A percentile compares a stretch with the other conserved stretches of the same genome.
These are phyloP conservation scores for Poa pratensis DNA, from an alignment of 176 grass and related monocot species.

Conservation along the genomic window DNA sequence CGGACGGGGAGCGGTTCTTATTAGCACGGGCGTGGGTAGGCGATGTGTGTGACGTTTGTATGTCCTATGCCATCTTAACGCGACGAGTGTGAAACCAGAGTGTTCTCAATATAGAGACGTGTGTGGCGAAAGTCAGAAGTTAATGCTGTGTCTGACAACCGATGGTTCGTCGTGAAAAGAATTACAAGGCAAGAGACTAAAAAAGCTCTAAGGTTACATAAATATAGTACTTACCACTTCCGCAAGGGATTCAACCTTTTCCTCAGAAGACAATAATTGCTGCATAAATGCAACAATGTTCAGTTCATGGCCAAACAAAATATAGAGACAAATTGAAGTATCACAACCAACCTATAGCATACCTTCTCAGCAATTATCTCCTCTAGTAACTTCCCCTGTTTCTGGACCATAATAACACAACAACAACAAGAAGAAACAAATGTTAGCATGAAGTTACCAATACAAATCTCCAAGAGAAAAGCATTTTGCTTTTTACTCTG, in stretches of 20 bases:
- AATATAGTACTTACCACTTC: constrained; percentile 49
- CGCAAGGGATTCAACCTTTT: constrained; percentile 51
- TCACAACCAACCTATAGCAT: constrained; percentile 50
- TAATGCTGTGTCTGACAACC: too few species aligned
- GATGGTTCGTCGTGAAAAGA: too few species aligned
- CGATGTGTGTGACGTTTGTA: too few species aligned
- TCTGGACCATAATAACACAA: constrained; percentile 51
- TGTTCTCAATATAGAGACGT: too few species aligned
- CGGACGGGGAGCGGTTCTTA: too few species aligned
- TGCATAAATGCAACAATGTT: constrained; percentile 47
- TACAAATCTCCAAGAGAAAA: constrained; percentile 9
- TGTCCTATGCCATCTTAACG: too few species aligned
- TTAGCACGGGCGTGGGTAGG: too few species aligned
- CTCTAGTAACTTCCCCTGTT: constrained; percentile 51
- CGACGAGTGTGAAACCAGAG: too few species aligned
- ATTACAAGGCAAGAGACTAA: background rate
- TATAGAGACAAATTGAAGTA: background rate
- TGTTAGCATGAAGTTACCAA: background rate
- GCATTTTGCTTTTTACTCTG: background rate
- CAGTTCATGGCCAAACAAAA: background rate
- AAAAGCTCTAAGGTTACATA: background rate
- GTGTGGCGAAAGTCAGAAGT: too few species aligned
- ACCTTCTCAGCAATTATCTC: constrained; percentile 70
- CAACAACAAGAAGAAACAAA: constrained; percentile 17
- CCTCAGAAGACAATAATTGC: constrained; percentile 60